Percentiles rank a stretch among this genome's conserved stretches.
These are phyloP conservation scores for Dichotomopilus funicola DNA, from an alignment of 2,329 filamentous ascomycete genomes.

Conservation along the genomic window DNA sequence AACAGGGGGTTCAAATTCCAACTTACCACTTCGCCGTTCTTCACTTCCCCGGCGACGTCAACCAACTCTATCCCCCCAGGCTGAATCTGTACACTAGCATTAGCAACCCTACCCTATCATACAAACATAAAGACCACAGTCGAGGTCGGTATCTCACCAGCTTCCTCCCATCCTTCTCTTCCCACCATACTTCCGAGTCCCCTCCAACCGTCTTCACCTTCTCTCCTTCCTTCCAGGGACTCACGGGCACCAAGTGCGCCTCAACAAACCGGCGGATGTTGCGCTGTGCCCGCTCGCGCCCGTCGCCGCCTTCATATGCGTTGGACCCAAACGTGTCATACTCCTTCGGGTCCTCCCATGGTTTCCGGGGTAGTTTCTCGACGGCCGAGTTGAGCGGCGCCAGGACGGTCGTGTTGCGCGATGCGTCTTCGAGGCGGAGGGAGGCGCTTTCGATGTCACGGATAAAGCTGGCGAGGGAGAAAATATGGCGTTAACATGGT, in stretches of 20 bases:
- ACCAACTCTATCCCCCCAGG: conserved; percentile 75
- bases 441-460: conserved; percentile 67
- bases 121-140: conserved; percentile 12
- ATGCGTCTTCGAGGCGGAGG: conserved; percentile 58
- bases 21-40: conserved; percentile 74
- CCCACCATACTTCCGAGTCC: conserved; percentile 73
- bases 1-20: neutral
- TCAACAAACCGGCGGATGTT: conserved; percentile 81
- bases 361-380: conserved; percentile 71
- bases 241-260: conserved; percentile 69
- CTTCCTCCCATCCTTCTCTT: conserved; percentile 59
- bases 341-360: conserved; percentile 74
- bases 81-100: conserved; percentile 51
- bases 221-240: conserved; percentile 65
- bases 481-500: neutral
- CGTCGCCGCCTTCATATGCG: conserved; percentile 70
- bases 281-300: conserved; percentile 65
- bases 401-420: conserved; percentile 72
- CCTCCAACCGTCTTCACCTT: conserved; percentile 62
- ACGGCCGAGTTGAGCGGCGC: conserved; percentile 82
- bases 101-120: neutral
- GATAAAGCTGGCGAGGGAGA: conserved; percentile 43
- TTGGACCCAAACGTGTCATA: conserved; percentile 59
- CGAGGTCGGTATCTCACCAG: conserved; percentile 39
- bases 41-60: conserved; percentile 65